These are phyloP conservation scores for Acanthamoeba triangularis DNA, from an alignment of 208 protist genomes.

Conservation along the genomic window DNA sequence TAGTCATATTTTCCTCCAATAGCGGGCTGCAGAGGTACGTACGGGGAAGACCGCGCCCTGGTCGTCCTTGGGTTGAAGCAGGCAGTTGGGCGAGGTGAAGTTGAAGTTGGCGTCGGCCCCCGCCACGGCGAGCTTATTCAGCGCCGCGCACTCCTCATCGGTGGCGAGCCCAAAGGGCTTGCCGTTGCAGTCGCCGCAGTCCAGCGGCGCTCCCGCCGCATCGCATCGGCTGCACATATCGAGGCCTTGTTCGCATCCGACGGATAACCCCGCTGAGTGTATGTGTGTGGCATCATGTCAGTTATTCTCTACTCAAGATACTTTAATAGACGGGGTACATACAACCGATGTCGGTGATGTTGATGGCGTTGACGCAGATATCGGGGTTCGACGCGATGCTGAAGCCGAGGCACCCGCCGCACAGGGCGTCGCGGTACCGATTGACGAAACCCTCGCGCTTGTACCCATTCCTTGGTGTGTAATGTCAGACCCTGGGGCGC, in stretches of 20 bases:
- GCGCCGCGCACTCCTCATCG: not conserved
- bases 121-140: not conserved
- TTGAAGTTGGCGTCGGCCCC: not conserved
- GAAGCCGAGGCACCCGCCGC: not conserved
- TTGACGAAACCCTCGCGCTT: not conserved
- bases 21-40: not conserved
- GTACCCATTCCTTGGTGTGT: not conserved
- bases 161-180: conserved; percentile 1
- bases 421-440: not conserved
- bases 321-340: no score
- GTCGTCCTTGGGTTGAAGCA: not conserved
- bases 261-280: not conserved
- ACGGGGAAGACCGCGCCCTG: not conserved
- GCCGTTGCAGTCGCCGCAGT: not conserved
- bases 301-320: not conserved
- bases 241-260: not conserved
- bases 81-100: not conserved
- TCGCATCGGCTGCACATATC: not conserved
- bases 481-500: not conserved
- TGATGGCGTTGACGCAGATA: not conserved
- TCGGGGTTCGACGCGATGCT: not conserved
- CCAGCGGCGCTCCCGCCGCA: not conserved
- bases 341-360: not conserved
- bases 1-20: not conserved
- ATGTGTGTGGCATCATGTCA: not conserved